Base-by-base conservation (phyloP, 106 monocot species). In the Iris macrosiphon region DNA sequence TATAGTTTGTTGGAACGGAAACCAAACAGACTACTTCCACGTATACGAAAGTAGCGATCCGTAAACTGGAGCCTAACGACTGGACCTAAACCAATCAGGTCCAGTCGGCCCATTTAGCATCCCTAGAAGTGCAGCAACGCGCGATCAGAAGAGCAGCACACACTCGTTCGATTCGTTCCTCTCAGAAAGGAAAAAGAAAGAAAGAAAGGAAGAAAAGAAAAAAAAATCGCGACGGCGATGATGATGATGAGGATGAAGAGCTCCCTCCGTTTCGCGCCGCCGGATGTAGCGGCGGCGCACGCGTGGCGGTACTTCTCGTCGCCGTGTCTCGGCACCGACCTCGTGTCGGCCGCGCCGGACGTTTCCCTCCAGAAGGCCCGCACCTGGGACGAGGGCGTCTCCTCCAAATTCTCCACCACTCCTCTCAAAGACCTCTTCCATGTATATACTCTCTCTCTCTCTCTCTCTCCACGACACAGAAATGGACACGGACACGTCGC, bases 351-450 rank as follows among this genome's bases (percentile, higher is more conserved):
- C 7, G 89, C 82, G 4, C 66, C 81, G 0, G 75, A 60, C 14
- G 94, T 82, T 3, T 59, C 85, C 14, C 89, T 95, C 26, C 94
- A 95, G 85, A 95, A 95, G 66, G 89, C 94, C 4, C 81, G 94
- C 28, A 48, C 74, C 13, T 95, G 94, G 94, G 94, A 95, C 63
- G 94, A 95, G 49, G 94, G 94, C 50, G 89, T 95, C 72, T 59
- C 81, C 44, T 82, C 94, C 57, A 76, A 89, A 3, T 95, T 95
- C 77, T 71, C 84, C 67, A 85, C 94, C 64, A 95, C 89, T 20
- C 85, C 89, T 66, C 75, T 95, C 70, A 67, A 68, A 29, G 79
- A 89, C 3, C 81, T 95, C 65, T 95, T 95, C 66, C 56, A 95
- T 65, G 92, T 78, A n/a, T 30, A n/a, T 32, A 0, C 8, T 4